Evolutionary conservation across 192 early-diverging fungal genomes (phyloP), one percentile per base, ranked within the genome.

Genomic region (Bifiguratus adelaidae): DNA sequence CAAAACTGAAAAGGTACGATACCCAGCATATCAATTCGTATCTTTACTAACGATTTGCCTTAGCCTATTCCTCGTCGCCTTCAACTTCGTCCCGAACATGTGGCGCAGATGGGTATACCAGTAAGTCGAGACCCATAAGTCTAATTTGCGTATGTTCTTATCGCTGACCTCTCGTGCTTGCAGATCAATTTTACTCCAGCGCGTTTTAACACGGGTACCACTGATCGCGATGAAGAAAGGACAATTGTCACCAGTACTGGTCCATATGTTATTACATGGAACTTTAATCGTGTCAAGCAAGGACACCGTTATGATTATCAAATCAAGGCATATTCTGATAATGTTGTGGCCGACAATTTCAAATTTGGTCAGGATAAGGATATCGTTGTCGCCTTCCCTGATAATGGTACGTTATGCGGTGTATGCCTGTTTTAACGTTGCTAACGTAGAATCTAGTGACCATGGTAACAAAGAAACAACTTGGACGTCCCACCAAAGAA

Each of bases 331-430:
- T 97, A 89, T 42, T 47, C 67, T 2, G 84, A 89, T 30, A 55
- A 67, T 8, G 81, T 97, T 15, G 90, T 94, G 6, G 85, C 89
- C 2, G 91, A 93, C 57, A 89, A 93, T 68, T 97, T 97, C 61
- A 67, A 80, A 60, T 92, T 74, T 58, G 89, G 89, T 22, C 66
- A 82, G 53, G 83, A 88, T 58, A 49, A 76, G 22, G 71, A 76
- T n/a, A 92, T 97, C 46, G 76, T 97, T 46, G 88, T 97, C 3
- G 78, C 93, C n/a, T n/a, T n/a, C n/a, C n/a, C n/a, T n/a, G n/a
- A n/a, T n/a, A n/a, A n/a, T n/a, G n/a, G n/a, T 5, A n/a, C n/a
- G n/a, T n/a, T n/a, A n/a, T n/a, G n/a, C n/a, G n/a, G n/a, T n/a
- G n/a, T n/a, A n/a, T n/a, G n/a, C n/a, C n/a, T n/a, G n/a, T n/a